Evolutionary conservation across 2,329 filamentous ascomycete species (phyloP), one percentile per base, ranked within the genome.

Genomic region (Fusarium foetens): DNA sequence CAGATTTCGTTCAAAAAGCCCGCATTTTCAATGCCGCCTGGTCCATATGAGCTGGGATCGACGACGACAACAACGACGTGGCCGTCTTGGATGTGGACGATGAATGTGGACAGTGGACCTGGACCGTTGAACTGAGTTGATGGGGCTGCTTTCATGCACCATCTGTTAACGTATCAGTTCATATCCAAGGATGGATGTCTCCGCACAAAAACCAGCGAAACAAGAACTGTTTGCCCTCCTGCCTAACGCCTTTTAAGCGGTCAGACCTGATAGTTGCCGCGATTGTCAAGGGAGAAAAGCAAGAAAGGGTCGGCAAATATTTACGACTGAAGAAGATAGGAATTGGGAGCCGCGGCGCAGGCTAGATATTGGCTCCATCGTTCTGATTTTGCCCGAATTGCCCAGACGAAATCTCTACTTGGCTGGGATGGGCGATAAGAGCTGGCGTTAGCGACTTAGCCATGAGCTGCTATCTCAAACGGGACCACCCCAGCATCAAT

Each of bases 201-300:
- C 64, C 61, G 58, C 70, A 72, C 39, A 55, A 52, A 65, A 59
- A 46, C 48, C 48, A 63, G 36, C 42, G 60, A 48, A 62, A 46
- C 45, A 64, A 48, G 48, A 70, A 63, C 64, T 52, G 52, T 59
- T 66, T 53, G 52, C 45, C 42, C 59, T 63, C 61, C 59, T 43
- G 49, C 59, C 66, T 61, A 69, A 66, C 68, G 41, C 51, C 51
- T 43, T 58, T 41, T 46, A 58, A 57, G 76, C 76, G 76, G 76
- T 78, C 76, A 78, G 76, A 75, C 76, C 76, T 69, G 64, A 77
- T 66, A 67, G 42, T 45, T 54, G 65, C 63, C 57, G 46, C 55
- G 57, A 69, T 72, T 66, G 64, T 74, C 74, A 73, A 71, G 63
- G 51, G 53, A 53, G 43, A 57, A 55, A 43, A 71, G 49, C 52